phyloP scores from a whole-genome alignment of 208 protist species.

The Acanthamoeba culbertsoni region DNA sequence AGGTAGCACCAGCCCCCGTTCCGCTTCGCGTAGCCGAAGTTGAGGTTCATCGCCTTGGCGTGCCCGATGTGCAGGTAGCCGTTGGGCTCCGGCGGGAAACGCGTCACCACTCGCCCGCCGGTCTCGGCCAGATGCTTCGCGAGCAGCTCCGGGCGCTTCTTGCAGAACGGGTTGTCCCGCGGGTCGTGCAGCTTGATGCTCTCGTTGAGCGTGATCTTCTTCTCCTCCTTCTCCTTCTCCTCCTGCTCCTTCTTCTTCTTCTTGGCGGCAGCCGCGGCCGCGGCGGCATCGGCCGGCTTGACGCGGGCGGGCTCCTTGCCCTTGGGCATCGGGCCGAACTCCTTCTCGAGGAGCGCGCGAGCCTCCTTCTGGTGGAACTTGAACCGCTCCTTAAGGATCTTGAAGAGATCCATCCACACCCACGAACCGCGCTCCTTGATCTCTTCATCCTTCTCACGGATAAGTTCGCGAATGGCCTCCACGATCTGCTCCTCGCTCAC shows the following conservation, averaged over 20 bases:
- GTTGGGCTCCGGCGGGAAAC: slow-evolving; percentile 92
- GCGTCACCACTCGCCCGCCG: slow-evolving; percentile 82
- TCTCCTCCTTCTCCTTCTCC: not conserved
- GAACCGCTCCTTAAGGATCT: slow-evolving; percentile 36
- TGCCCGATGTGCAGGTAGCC: slow-evolving; percentile 88
- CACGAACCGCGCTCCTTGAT: not conserved
- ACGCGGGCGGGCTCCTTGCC: slow-evolving; percentile 25
- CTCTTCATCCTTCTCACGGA: slow-evolving; percentile 17
- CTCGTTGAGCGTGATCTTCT: not conserved
- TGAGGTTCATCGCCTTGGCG: slow-evolving; percentile 99
- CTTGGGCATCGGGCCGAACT: slow-evolving; percentile 51
- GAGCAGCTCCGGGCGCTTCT: slow-evolving; percentile 67
- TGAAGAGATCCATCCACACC: slow-evolving; percentile 58
- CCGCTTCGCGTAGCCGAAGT: slow-evolving; percentile 95
- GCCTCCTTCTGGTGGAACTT: slow-evolving; percentile 43
- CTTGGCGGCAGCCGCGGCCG: not conserved
- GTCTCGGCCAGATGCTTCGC: slow-evolving; percentile 76
- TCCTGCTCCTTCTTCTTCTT: not conserved
- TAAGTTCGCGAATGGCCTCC: not conserved
- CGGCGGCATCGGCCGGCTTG: not conserved
- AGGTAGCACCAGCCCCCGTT: slow-evolving; percentile 94
- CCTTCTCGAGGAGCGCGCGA: not conserved
- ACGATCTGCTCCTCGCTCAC: slow-evolving; percentile 35
- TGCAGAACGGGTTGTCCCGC: slow-evolving; percentile 25
- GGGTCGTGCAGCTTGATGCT: slow-evolving; percentile 31